phyloP scores from a whole-genome alignment of 1,139 yeast genomes.

The Candida glucosophila region DNA sequence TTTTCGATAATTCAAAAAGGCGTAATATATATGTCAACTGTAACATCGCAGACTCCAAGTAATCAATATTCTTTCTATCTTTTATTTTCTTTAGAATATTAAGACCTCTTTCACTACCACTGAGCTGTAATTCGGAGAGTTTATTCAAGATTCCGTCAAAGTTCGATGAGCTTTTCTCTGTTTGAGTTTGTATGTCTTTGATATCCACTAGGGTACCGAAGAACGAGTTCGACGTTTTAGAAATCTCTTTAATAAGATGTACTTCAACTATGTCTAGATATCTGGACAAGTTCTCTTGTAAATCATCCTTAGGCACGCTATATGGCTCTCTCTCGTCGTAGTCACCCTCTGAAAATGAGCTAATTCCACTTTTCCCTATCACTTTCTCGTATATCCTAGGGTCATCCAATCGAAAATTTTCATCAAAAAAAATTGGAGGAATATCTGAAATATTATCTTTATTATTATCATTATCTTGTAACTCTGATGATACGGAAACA shows the following conservation, averaged over 20 bases:
- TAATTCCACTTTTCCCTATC: slow-evolving; percentile 43
- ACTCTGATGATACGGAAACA: neutral
- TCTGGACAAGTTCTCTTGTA: slow-evolving; percentile 78
- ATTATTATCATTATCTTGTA: too few relatives aligned
- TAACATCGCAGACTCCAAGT: slow-evolving; percentile 54
- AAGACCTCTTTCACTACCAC: slow-evolving; percentile 46
- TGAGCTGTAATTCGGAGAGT: slow-evolving; percentile 34
- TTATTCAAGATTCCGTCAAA: slow-evolving; percentile 38
- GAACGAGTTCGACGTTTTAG: slow-evolving; percentile 76
- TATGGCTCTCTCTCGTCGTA: too few relatives aligned
- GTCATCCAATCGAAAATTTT: slow-evolving; percentile 74
- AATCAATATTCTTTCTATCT: slow-evolving; percentile 52
- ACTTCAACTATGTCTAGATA: slow-evolving; percentile 82
- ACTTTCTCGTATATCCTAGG: slow-evolving; percentile 78
- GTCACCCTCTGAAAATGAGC: slow-evolving; percentile 15
- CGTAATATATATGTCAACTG: slow-evolving; percentile 50
- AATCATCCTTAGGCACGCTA: slow-evolving; percentile 16
- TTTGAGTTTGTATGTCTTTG: slow-evolving; percentile 49
- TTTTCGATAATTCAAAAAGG: slow-evolving; percentile 45
- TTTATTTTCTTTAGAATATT: slow-evolving; percentile 43
- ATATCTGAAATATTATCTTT: slow-evolving; percentile 37
- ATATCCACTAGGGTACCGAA: slow-evolving; percentile 79
- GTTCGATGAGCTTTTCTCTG: slow-evolving; percentile 41
- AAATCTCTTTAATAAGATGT: slow-evolving; percentile 71
- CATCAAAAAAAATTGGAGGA: slow-evolving; percentile 62